Percentiles rank a stretch among this genome's conserved stretches.
phyloP scores from a whole-genome alignment of 2,329 filamentous ascomycete species.

The Fusarium napiforme region DNA sequence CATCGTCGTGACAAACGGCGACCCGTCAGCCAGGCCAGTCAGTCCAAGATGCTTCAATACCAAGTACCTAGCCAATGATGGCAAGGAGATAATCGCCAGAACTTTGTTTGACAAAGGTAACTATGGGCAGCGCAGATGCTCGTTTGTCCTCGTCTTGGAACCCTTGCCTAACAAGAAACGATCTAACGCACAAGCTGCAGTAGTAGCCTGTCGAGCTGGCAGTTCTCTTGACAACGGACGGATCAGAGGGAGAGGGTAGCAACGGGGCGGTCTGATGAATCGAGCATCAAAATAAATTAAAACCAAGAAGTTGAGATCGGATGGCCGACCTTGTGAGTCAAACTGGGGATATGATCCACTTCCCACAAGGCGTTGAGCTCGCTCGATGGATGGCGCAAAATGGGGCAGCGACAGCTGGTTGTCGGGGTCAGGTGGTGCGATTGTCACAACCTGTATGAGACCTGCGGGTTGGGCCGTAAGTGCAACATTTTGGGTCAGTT shows the following conservation, averaged over 20 bases:
- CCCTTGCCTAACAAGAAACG: constrained; percentile 9
- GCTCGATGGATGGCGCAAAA: constrained; percentile 25
- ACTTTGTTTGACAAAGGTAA: constrained; percentile 24
- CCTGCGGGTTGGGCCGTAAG: constrained; percentile 32
- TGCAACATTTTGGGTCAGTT: constrained; percentile 31
- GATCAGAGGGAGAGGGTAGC: constrained; percentile 13
- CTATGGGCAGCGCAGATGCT: constrained; percentile 4
- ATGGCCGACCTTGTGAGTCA: constrained; percentile 3
- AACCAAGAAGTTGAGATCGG: not conserved
- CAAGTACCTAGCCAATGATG: constrained; percentile 16
- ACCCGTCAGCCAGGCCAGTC: constrained; percentile 3
- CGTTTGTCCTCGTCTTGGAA: constrained; percentile 2
- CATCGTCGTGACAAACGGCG: constrained; percentile 16
- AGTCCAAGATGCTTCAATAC: constrained; percentile 18
- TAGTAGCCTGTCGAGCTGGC: constrained; percentile 16
- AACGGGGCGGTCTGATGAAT: constrained; percentile 10
- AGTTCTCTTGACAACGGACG: constrained; percentile 16
- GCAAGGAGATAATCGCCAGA: not conserved
- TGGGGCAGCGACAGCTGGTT: constrained; percentile 39
- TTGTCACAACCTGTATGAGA: constrained; percentile 35
- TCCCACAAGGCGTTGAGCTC: constrained; percentile 29
- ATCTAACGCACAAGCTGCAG: constrained; percentile 21
- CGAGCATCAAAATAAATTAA: constrained; percentile 3
- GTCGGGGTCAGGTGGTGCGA: constrained; percentile 40
- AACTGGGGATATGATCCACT: constrained; percentile 29